Base-by-base conservation (phyloP, 305 asterid genomes). In the Fraxinus floribunda region DNA sequence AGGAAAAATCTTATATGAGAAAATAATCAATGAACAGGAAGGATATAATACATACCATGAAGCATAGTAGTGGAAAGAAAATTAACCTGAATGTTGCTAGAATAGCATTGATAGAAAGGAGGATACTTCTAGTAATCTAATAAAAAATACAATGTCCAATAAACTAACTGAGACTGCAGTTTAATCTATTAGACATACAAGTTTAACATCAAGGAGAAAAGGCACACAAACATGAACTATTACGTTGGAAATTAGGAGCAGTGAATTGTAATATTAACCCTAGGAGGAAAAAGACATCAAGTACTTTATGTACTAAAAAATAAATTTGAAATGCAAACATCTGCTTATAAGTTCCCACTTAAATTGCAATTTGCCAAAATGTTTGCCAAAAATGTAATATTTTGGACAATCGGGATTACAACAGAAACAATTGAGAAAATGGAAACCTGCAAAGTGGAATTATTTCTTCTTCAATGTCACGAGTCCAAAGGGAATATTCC, bases 401-500 rank as follows among this genome's bases (percentile, higher is more conserved):
- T 24, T 64, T 24, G 15, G 16, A 64, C 73, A 22, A 24, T 64
- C 35, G 22, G 15, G 16, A 18, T 18, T 7, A 64, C 34, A 64
- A 64, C 5, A 64, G 34, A 9, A 64, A 22, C 24, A 64, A 5
- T 24, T 64, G 68, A 38, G 35, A 75, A 76, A 10, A 60, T 52
- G 73, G n/a, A 73, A 35, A 90, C 92, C 94, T 91, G 92, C 94
- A 92, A 76, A 90, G 73, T 64, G 93, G 97, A 70, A 92, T 76
- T 4, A 91, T 79, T 83, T 91, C 93, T 41, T 86, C 88, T 77
- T 91, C 97, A 46, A 86, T 87, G 80, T 92, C 94, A 77, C 93
- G 91, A 1, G 91, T 85, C 94, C 97, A 91, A 26, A 91, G 86
- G 7, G 94, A 91, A 81, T 91, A 90, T 82, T 92, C 97, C 85